Conservation (phyloP, 169 alveolate genomes). For the Eimeria tenella region DNA sequence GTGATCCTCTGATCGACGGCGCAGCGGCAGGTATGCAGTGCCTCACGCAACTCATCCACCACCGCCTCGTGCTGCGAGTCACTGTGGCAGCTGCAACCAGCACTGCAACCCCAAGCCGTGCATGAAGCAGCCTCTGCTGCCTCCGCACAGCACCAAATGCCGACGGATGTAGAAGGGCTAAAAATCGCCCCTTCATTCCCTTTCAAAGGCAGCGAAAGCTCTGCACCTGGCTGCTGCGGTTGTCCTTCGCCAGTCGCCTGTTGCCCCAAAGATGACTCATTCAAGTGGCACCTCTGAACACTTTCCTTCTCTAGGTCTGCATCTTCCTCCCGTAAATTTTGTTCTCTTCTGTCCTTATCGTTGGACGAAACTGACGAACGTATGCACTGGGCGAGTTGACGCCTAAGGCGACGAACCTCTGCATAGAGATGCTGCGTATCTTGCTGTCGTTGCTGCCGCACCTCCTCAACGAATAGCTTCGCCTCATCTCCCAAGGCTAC, state of each 20-base stretch:
- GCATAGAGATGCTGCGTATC: conserved; percentile 71
- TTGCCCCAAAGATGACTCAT: conserved; percentile 18
- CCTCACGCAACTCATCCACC: conserved; percentile 40
- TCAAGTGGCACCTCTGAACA: background rate
- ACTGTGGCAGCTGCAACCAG: conserved; percentile 54
- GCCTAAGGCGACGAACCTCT: conserved; percentile 67
- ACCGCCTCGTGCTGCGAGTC: conserved; percentile 62
- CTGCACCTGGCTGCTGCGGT: conserved; percentile 19
- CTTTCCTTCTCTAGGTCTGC: background rate
- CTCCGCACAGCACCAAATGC: conserved; percentile 44
- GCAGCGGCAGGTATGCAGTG: conserved; percentile 55
- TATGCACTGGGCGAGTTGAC: conserved; percentile 49
- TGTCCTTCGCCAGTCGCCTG: conserved; percentile 4
- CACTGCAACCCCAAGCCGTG: conserved; percentile 74
- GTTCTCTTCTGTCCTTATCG: conserved; percentile 7
- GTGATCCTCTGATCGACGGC: background rate
- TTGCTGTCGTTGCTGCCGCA: conserved; percentile 69
- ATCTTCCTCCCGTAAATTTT: background rate
- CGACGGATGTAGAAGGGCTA: background rate
- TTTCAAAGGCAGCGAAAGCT: background rate
- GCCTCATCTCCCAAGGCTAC: conserved; percentile 71
- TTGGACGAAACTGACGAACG: background rate
- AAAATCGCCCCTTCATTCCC: background rate
- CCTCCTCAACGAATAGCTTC: conserved; percentile 54
- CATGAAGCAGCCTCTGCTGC: conserved; percentile 58